Conservation (phyloP, 148 eudicot species). For the Rhododendron ovatum region DNA sequence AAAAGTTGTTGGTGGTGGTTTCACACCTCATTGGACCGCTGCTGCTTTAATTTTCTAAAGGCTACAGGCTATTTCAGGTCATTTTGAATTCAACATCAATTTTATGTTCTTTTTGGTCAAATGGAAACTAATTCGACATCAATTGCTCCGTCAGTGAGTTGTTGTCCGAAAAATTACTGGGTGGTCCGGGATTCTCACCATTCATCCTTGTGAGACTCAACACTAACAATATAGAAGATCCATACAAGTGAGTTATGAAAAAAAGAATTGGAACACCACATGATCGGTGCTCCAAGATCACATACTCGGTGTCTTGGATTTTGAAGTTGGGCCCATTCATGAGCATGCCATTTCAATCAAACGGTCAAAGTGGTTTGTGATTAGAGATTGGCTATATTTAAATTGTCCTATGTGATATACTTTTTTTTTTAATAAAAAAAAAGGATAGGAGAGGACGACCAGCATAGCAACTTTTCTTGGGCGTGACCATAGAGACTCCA, state of each 20-base stretch:
- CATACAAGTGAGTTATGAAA: too few relatives aligned
- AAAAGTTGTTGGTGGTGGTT: neutral
- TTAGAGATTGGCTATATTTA: neutral
- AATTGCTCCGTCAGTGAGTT: neutral
- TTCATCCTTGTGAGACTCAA: too few relatives aligned
- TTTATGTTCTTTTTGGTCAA: too few relatives aligned
- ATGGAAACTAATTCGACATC: neutral
- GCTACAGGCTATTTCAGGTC: neutral
- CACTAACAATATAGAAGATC: too few relatives aligned
- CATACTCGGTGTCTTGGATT: neutral
- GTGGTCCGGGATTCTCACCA: too few relatives aligned
- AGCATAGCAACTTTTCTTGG: too few relatives aligned
- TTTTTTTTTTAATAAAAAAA: too few relatives aligned
- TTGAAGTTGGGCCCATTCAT: neutral
- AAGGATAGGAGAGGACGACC: too few relatives aligned
- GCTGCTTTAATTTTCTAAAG: neutral
- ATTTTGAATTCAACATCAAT: neutral
- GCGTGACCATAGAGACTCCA: too few relatives aligned
- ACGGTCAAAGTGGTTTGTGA: neutral
- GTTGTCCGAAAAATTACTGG: neutral
- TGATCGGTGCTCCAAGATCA: too few relatives aligned
- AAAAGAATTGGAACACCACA: too few relatives aligned
- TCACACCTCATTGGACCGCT: conserved; percentile 2
- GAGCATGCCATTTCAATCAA: neutral
- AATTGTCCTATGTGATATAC: neutral